Evolutionary conservation across 176 grass and related monocot genomes (phyloP).

Genomic region (Raddia guianensis): DNA sequence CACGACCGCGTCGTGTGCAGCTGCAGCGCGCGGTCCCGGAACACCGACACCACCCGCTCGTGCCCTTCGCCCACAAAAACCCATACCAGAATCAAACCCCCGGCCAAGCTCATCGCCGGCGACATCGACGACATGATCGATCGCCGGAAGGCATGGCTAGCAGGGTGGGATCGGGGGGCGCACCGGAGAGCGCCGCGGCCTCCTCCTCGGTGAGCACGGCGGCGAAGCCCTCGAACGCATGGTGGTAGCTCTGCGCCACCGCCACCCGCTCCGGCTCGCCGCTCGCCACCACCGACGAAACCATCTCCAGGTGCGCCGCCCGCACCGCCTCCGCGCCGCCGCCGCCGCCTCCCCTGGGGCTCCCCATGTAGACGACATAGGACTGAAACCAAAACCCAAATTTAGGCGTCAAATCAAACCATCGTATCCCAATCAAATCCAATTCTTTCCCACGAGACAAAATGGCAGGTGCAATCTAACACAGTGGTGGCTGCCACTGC

Average conservation of each 20-base stretch:
- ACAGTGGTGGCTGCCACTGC: neutral
- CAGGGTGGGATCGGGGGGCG: neutral
- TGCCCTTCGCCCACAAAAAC: conserved; percentile 41
- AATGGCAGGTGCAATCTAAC: neutral
- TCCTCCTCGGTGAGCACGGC: conserved; percentile 79
- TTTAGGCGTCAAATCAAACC: neutral
- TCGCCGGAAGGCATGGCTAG: neutral
- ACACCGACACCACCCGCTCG: conserved; percentile 82
- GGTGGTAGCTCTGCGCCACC: conserved; percentile 87
- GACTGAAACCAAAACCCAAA: conserved; percentile 48
- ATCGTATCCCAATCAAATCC: neutral
- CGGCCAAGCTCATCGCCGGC: neutral
- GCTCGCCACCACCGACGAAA: conserved; percentile 71
- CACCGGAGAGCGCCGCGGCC: conserved; percentile 77
- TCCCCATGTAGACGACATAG: conserved; percentile 92
- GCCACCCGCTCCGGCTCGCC: conserved; percentile 60
- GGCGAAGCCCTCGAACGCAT: conserved; percentile 87
- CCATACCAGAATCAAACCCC: neutral
- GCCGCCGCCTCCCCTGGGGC: conserved; percentile 22
- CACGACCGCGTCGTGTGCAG: conserved; percentile 96
- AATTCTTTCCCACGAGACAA: conserved; percentile 2
- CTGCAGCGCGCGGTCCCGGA: conserved; percentile 73
- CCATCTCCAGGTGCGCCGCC: conserved; percentile 70
- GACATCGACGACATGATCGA: neutral
- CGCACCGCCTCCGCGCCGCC: conserved; percentile 46